Percentiles rank a stretch among this genome's conserved stretches.
phyloP scores from a whole-genome alignment of 1,284 basidiomycete genomes.

The Ganoderma meredithae region DNA sequence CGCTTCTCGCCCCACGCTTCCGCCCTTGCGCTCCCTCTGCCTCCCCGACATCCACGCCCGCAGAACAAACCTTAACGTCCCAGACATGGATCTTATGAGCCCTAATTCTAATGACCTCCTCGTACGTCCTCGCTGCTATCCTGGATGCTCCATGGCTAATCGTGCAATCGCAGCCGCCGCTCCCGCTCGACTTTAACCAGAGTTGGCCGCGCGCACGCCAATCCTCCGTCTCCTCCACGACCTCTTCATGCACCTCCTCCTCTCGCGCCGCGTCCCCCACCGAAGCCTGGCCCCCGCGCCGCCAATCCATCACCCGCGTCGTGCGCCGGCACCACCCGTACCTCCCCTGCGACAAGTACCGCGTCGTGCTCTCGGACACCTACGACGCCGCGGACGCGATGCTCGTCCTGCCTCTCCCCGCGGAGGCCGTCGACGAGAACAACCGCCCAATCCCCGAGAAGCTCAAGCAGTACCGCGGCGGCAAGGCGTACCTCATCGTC shows the following conservation, averaged over 20 bases:
- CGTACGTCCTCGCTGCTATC: conserved; percentile 17
- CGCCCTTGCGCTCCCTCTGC: conserved; percentile 61
- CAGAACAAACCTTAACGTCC: conserved; percentile 31
- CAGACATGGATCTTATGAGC: conserved; percentile 22
- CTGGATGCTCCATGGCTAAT: neutral
- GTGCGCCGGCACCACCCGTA: conserved; percentile 33
- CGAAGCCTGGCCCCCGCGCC: conserved; percentile 25
- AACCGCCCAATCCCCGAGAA: conserved; percentile 17
- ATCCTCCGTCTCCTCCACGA: conserved; percentile 44
- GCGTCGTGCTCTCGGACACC: conserved; percentile 51
- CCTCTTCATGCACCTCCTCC: conserved; percentile 32
- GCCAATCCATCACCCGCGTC: conserved; percentile 31
- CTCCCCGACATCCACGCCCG: conserved; percentile 46
- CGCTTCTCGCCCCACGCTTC: conserved; percentile 57
- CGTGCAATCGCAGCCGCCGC: conserved; percentile 16
- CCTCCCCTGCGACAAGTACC: conserved; percentile 41
- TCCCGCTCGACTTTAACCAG: conserved; percentile 27
- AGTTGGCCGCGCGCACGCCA: conserved; percentile 37
- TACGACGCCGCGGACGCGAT: conserved; percentile 30
- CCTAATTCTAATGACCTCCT: conserved; percentile 32
- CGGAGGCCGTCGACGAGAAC: conserved; percentile 24
- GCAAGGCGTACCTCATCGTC: conserved; percentile 50
- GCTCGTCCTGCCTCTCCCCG: conserved; percentile 27
- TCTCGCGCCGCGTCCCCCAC: conserved; percentile 37
- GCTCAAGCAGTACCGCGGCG: conserved; percentile 23